phyloP scores from a whole-genome alignment of 768 basidiomycete genomes.

The Lyophyllum decastes region DNA sequence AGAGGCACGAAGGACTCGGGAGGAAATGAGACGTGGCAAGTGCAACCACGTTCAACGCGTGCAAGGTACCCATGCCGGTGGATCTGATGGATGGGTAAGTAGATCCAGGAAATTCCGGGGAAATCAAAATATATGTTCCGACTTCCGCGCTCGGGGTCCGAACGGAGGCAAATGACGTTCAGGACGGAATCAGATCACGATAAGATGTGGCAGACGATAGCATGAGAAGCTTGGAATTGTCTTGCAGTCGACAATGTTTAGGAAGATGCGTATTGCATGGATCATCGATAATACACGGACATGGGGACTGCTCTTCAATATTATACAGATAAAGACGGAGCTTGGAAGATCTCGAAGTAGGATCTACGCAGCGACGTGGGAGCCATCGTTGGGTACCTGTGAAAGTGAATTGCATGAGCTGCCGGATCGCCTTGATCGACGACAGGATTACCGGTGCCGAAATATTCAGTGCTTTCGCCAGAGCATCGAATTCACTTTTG shows the following conservation, averaged over 20 bases:
- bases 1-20: background rate
- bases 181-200: background rate
- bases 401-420: background rate
- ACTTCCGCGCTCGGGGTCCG: background rate
- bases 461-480: constrained; percentile 47
- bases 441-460: constrained; percentile 29
- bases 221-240: too few relatives aligned
- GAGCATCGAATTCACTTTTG: constrained; percentile 45
- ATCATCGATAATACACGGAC: background rate
- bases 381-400: constrained; percentile 6
- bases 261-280: background rate
- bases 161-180: background rate
- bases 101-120: background rate
- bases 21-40: constrained; percentile 7
- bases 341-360: background rate
- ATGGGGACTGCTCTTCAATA: background rate
- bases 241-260: background rate
- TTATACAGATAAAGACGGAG: background rate
- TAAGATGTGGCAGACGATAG: background rate
- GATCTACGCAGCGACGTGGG: constrained; percentile 9
- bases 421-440: background rate
- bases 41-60: constrained; percentile 2
- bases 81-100: background rate
- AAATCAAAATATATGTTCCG: background rate
- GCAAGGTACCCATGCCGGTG: background rate